These are phyloP conservation scores for Lactifluus rugatus DNA, from an alignment of 768 basidiomycete genomes.

Conservation along the genomic window DNA sequence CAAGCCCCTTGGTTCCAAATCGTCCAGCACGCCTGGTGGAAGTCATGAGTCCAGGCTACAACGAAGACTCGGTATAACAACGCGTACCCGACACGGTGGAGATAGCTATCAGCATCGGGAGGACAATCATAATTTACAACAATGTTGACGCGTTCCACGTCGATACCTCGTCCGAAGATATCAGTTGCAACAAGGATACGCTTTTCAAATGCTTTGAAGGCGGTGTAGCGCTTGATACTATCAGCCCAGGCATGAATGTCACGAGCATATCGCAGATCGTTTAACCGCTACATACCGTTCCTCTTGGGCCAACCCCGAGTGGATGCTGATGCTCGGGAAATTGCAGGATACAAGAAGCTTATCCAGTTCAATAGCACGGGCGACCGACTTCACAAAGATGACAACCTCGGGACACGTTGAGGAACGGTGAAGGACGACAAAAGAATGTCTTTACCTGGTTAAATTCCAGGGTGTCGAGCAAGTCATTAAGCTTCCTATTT, in stretches of 20 bases:
- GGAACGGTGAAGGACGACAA: background rate
- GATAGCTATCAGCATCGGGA: conserved; percentile 93
- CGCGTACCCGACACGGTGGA: conserved; percentile 89
- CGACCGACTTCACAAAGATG: conserved; percentile 98
- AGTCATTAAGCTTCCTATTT: conserved; percentile 94
- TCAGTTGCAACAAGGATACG: conserved; percentile 98
- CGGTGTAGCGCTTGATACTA: conserved; percentile 90
- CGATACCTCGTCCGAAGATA: conserved; percentile 98
- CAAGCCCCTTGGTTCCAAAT: conserved; percentile 98
- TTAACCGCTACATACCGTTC: conserved; percentile 64
- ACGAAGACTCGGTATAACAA: background rate
- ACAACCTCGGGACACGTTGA: conserved; percentile 60
- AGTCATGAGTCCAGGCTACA: background rate
- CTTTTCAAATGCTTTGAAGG: conserved; percentile 99
- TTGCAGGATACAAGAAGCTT: conserved; percentile 94
- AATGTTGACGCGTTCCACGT: conserved; percentile 99
- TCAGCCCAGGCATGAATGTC: background rate
- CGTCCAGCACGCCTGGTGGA: conserved; percentile 84
- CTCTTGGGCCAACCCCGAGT: conserved; percentile 89
- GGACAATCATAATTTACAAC: conserved; percentile 99
- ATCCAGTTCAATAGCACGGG: conserved; percentile 92
- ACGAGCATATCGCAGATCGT: background rate
- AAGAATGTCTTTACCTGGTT: conserved; percentile 63
- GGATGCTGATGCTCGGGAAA: conserved; percentile 96
- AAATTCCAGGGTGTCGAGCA: conserved; percentile 94